A percentile compares a stretch with the other conserved stretches of the same genome.
phyloP scores from a whole-genome alignment of 441 rosid species.

The Hura crepitans region DNA sequence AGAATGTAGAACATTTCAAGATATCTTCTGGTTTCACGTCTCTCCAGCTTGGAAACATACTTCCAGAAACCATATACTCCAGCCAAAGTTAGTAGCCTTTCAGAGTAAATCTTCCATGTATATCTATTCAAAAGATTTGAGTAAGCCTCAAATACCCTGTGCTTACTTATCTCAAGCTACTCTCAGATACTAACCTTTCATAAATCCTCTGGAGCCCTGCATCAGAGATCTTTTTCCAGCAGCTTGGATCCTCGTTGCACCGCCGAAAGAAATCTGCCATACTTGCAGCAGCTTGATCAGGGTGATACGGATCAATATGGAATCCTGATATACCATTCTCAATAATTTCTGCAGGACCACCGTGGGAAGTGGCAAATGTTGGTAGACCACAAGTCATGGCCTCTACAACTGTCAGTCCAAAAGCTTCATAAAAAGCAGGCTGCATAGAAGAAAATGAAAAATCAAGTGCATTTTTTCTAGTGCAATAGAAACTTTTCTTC shows the following conservation, averaged over 20 bases:
- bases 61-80: slow-evolving; percentile 95
- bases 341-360: slow-evolving; percentile 94
- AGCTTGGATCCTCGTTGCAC: slow-evolving; percentile 62
- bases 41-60: slow-evolving; percentile 78
- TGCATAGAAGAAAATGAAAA: slow-evolving; percentile 24
- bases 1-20: slow-evolving; percentile 97
- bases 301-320: slow-evolving; percentile 90
- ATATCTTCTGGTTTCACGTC: slow-evolving; percentile 74
- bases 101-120: slow-evolving; percentile 93
- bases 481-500: not conserved
- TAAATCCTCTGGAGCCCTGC: slow-evolving; percentile 70
- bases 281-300: slow-evolving; percentile 56
- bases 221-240: slow-evolving; percentile 72
- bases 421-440: slow-evolving; percentile 98
- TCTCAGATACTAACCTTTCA: slow-evolving; percentile 42
- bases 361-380: slow-evolving; percentile 83
- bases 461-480: slow-evolving; percentile 2
- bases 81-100: slow-evolving; percentile 80
- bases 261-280: slow-evolving; percentile 63
- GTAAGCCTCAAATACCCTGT: not conserved
- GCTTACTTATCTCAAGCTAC: not conserved
- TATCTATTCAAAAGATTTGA: slow-evolving; percentile 40
- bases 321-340: slow-evolving; percentile 75
- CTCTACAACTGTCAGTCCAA: slow-evolving; percentile 90
- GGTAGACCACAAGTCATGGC: slow-evolving; percentile 97